phyloP scores from a whole-genome alignment of 2,329 filamentous ascomycete genomes.

The Trichoderma lentiforme region DNA sequence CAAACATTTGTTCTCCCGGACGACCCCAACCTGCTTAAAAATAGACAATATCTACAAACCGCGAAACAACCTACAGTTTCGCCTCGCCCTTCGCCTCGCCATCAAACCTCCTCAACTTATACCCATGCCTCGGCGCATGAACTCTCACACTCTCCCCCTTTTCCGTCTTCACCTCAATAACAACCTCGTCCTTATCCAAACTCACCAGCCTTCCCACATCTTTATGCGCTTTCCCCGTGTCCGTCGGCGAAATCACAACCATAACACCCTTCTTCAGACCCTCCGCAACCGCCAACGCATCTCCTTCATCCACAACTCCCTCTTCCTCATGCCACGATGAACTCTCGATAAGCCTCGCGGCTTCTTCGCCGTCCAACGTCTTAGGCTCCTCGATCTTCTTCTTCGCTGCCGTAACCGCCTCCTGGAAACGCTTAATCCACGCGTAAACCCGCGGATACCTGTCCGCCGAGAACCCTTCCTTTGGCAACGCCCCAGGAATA shows the following conservation, averaged over 20 bases:
- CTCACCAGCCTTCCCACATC: slow-evolving; percentile 56
- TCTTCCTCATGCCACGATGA: slow-evolving; percentile 46
- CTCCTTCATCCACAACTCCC: slow-evolving; percentile 43
- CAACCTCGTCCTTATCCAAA: slow-evolving; percentile 52
- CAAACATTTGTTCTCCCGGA: background rate
- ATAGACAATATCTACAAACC: background rate
- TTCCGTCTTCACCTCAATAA: slow-evolving; percentile 49
- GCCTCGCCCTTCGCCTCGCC: background rate
- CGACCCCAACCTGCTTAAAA: background rate
- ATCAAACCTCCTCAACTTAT: slow-evolving; percentile 42
- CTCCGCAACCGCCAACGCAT: slow-evolving; percentile 45
- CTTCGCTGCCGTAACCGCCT: slow-evolving; percentile 42
- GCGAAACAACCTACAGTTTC: background rate
- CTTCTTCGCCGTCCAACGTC: slow-evolving; percentile 52
- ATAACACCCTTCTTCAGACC: slow-evolving; percentile 50
- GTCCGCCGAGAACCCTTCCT: slow-evolving; percentile 47
- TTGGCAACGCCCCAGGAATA: slow-evolving; percentile 54
- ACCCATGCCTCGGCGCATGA: slow-evolving; percentile 61
- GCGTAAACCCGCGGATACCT: slow-evolving; percentile 59
- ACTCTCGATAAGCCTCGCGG: slow-evolving; percentile 44
- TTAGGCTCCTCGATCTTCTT: slow-evolving; percentile 33
- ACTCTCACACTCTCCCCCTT: slow-evolving; percentile 46
- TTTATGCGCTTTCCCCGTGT: slow-evolving; percentile 57
- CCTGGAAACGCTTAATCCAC: slow-evolving; percentile 62
- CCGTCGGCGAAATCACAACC: slow-evolving; percentile 60